These are phyloP conservation scores for Maudiozyma saulgeensis DNA, from an alignment of 805 yeast genomes.

Conservation along the genomic window DNA sequence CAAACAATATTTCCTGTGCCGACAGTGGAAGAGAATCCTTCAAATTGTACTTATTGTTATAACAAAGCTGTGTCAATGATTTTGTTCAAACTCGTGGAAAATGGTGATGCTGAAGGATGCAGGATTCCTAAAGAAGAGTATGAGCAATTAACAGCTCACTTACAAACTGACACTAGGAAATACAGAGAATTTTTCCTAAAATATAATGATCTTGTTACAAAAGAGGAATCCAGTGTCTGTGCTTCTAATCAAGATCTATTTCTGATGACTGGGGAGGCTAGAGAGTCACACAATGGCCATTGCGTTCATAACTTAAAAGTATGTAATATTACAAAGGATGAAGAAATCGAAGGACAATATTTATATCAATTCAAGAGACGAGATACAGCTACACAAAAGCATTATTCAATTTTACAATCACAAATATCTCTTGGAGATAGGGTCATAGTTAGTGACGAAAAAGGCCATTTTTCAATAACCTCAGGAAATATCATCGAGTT, in stretches of 20 bases:
- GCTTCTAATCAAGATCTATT: slow-evolving; percentile 51
- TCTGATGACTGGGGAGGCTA: slow-evolving; percentile 41
- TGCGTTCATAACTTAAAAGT: slow-evolving; percentile 46
- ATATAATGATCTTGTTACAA: slow-evolving; percentile 66
- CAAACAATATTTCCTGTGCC: slow-evolving; percentile 37
- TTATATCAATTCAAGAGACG: slow-evolving; percentile 38
- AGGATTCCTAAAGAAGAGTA: slow-evolving; percentile 44
- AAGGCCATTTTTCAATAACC: slow-evolving; percentile 66
- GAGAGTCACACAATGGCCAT: slow-evolving; percentile 54
- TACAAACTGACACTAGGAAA: slow-evolving; percentile 26
- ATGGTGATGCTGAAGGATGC: slow-evolving; percentile 45
- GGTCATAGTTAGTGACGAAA: slow-evolving; percentile 68
- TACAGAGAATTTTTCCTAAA: slow-evolving; percentile 52
- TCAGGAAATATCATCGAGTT: slow-evolving; percentile 47
- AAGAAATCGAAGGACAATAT: slow-evolving; percentile 22
- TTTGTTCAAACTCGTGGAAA: slow-evolving; percentile 47
- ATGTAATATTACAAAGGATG: slow-evolving; percentile 15
- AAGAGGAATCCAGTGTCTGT: slow-evolving; percentile 56
- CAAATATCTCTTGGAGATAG: slow-evolving; percentile 53
- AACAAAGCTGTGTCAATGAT: slow-evolving; percentile 55
- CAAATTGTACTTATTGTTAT: slow-evolving; percentile 51
- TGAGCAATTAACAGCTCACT: slow-evolving; percentile 41
- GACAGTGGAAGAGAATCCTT: slow-evolving; percentile 15
- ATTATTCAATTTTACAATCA: slow-evolving; percentile 24
- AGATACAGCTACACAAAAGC: slow-evolving; percentile 1